phyloP scores from a whole-genome alignment of 2,329 filamentous ascomycete genomes.

The Hymenoscyphus infarciens region DNA sequence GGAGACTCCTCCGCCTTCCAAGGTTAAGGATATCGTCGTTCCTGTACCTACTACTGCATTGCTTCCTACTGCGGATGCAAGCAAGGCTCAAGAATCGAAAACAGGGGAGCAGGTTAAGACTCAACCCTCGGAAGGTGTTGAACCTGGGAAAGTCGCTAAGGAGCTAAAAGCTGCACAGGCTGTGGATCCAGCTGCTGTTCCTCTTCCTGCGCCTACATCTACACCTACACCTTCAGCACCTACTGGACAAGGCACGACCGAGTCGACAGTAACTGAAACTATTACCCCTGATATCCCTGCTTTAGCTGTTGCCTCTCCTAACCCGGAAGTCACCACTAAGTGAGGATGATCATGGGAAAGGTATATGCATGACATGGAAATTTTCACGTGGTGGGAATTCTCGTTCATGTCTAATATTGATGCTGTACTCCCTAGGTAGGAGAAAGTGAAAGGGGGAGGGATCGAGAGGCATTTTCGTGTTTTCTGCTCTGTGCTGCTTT shows the following conservation, averaged over 20 bases:
- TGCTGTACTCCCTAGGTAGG: neutral
- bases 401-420: neutral
- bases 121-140: neutral
- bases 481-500: too few relatives aligned
- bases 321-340: neutral
- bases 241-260: too few relatives aligned
- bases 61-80: neutral
- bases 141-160: neutral
- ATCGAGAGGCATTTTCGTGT: too few relatives aligned
- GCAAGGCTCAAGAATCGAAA: neutral
- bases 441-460: neutral
- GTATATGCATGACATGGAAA: neutral
- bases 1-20: neutral
- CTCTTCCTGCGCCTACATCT: neutral
- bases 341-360: neutral
- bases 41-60: neutral
- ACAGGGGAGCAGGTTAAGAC: neutral
- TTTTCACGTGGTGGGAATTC: too few relatives aligned
- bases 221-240: neutral
- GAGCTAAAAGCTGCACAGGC: neutral
- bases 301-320: neutral
- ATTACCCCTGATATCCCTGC: neutral
- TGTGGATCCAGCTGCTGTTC: neutral
- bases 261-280: neutral
- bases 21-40: neutral